Conservation (phyloP, 148 eudicot genomes). For the Nepenthes mirabilis region DNA sequence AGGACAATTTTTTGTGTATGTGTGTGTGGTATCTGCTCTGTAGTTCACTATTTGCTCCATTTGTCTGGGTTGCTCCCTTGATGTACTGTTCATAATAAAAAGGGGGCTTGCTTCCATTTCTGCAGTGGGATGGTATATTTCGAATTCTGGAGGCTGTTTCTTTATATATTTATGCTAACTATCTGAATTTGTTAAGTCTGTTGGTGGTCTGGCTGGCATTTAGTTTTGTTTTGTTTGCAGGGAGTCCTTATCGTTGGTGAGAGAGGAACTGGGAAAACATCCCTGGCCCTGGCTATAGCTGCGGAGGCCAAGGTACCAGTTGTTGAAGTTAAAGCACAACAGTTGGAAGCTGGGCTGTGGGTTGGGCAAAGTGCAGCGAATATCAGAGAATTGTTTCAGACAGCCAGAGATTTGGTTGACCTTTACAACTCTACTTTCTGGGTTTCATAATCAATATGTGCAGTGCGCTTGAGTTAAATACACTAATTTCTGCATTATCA, state of each 20-base stretch:
- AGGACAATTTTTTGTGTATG: no score
- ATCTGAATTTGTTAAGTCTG: neutral
- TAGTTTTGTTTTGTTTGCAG: constrained; percentile 29
- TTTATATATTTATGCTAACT: no score
- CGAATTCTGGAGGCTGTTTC: no score
- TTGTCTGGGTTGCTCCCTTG: no score
- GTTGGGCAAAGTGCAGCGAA: constrained; percentile 97
- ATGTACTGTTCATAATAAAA: no score
- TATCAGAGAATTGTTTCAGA: constrained; percentile 87
- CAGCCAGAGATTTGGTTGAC: constrained; percentile 84
- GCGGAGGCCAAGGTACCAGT: constrained; percentile 95
- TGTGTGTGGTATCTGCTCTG: no score
- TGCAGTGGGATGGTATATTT: no score
- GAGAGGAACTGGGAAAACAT: constrained; percentile 89
- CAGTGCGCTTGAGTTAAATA: no score
- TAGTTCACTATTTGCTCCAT: no score
- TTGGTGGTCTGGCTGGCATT: neutral
- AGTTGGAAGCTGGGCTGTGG: constrained; percentile 84
- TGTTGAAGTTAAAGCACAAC: constrained; percentile 79
- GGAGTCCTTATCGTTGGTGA: constrained; percentile 95
- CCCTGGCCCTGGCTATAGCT: constrained; percentile 85
- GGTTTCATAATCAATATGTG: no score
- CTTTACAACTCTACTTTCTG: constrained; percentile 6
- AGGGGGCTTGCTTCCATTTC: no score
- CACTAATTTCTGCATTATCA: no score